Conservation (phyloP, 495 filamentous ascomycete species). For the Neurospora sp. region DNA sequence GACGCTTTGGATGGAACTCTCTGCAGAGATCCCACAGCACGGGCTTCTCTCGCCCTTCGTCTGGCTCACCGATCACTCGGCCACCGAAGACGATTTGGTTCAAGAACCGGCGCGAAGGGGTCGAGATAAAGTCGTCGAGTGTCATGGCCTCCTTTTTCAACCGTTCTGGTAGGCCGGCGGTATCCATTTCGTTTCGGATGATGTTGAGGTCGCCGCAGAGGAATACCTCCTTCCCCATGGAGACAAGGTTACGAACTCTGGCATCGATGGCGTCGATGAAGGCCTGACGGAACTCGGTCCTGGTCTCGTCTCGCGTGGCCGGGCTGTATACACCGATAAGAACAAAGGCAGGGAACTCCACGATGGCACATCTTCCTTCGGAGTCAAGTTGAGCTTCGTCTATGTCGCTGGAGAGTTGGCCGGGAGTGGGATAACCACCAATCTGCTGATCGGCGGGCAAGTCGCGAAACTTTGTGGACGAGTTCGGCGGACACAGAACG, state of each 20-base stretch:
- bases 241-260: slow-evolving; percentile 73
- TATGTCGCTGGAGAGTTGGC: slow-evolving; percentile 52
- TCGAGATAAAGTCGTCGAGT: slow-evolving; percentile 48
- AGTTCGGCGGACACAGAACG: slow-evolving; percentile 65
- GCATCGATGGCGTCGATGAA: slow-evolving; percentile 74
- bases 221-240: slow-evolving; percentile 70
- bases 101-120: slow-evolving; percentile 68
- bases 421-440: slow-evolving; percentile 73
- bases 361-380: slow-evolving; percentile 83
- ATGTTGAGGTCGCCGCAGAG: slow-evolving; percentile 90
- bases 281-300: slow-evolving; percentile 70
- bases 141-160: slow-evolving; percentile 53
- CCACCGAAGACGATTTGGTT: slow-evolving; percentile 74
- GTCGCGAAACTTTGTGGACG: slow-evolving; percentile 61
- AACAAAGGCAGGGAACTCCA: slow-evolving; percentile 94
- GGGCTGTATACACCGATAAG: slow-evolving; percentile 86
- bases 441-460: slow-evolving; percentile 72
- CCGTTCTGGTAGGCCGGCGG: slow-evolving; percentile 56
- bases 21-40: slow-evolving; percentile 82
- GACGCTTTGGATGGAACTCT: slow-evolving; percentile 65
- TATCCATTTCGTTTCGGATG: slow-evolving; percentile 61
- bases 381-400: slow-evolving; percentile 72
- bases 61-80: slow-evolving; percentile 56
- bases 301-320: slow-evolving; percentile 73
- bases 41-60: slow-evolving; percentile 61